A percentile compares a stretch with the other conserved stretches of the same genome.
Conservation (phyloP, 495 filamentous ascomycete genomes). For the Lasiosphaeria miniovina region DNA sequence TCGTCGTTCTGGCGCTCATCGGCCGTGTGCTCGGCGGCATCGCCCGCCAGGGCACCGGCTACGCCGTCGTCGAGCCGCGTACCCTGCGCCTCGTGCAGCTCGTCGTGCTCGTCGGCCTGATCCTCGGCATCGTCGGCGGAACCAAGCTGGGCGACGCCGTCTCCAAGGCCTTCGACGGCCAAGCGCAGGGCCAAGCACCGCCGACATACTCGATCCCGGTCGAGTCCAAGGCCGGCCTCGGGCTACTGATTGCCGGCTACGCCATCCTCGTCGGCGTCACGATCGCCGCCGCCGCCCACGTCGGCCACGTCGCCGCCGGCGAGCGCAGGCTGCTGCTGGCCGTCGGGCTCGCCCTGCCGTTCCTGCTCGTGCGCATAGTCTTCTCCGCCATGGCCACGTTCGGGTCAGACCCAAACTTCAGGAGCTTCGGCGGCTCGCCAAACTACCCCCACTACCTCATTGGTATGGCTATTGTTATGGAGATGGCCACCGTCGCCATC, state of each 20-base stretch:
- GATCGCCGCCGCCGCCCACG: slow-evolving; percentile 18
- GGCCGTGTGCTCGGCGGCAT: slow-evolving; percentile 29
- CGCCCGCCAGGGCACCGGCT: slow-evolving; percentile 2
- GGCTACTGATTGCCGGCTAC: slow-evolving; percentile 30
- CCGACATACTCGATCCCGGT: slow-evolving; percentile 13
- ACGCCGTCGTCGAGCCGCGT: slow-evolving; percentile 20
- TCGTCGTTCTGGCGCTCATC: slow-evolving; percentile 29
- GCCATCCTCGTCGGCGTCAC: slow-evolving; percentile 26
- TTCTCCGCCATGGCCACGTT: slow-evolving; percentile 31
- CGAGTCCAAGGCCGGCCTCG: slow-evolving; percentile 26
- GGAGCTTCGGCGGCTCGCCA: slow-evolving; percentile 22
- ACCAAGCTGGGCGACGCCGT: slow-evolving; percentile 10
- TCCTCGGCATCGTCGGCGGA: slow-evolving; percentile 35
- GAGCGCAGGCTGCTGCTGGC: slow-evolving; percentile 35
- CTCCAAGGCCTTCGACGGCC: no score
- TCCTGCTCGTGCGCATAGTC: slow-evolving; percentile 36
- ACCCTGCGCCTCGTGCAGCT: slow-evolving; percentile 26
- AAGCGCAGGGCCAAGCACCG: slow-evolving; percentile 4
- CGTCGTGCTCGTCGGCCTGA: slow-evolving; percentile 26
- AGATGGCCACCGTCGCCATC: slow-evolving; percentile 35
- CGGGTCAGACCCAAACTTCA: slow-evolving; percentile 26
- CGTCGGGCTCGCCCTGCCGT: slow-evolving; percentile 33
- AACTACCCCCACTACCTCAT: slow-evolving; percentile 24
- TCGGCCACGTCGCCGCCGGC: slow-evolving; percentile 25
- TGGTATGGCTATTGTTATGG: slow-evolving; percentile 37